Conservation (phyloP, 2,329 filamentous ascomycete species). For the Aspergillus nomiae region DNA sequence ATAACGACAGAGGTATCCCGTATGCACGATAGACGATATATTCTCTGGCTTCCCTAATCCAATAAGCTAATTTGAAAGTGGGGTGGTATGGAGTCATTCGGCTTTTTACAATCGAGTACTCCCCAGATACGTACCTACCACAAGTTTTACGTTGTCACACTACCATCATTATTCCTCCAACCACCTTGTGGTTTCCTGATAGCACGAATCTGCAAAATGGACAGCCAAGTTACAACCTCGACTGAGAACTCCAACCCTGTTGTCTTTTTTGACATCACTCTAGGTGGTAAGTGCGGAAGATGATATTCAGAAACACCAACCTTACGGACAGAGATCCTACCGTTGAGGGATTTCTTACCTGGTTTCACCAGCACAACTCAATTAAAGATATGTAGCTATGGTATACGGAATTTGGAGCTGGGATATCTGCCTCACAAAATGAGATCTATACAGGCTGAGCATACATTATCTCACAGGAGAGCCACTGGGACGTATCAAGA, state of each 20-base stretch:
- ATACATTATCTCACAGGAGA: slow-evolving; percentile 62
- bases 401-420: neutral
- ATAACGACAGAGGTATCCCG: neutral
- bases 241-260: slow-evolving; percentile 39
- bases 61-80: neutral
- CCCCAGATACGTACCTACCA: neutral
- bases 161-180: neutral
- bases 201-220: slow-evolving; percentile 3
- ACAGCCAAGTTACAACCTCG: neutral
- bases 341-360: neutral
- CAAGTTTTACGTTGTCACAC: neutral
- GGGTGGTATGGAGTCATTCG: neutral
- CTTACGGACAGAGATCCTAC: neutral
- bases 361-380: neutral
- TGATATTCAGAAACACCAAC: neutral
- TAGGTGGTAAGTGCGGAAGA: slow-evolving; percentile 43
- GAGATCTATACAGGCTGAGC: slow-evolving; percentile 2
- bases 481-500: slow-evolving; percentile 81
- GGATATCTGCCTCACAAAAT: neutral
- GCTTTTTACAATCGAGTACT: neutral
- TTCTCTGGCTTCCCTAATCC: neutral
- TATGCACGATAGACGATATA: neutral
- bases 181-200: neutral
- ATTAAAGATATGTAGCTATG: neutral
- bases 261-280: slow-evolving; percentile 53